Evolutionary conservation across 2,329 filamentous ascomycete genomes (phyloP), one percentile per base, ranked within the genome.

Genomic region (Cryoendolithus antarcticus): DNA sequence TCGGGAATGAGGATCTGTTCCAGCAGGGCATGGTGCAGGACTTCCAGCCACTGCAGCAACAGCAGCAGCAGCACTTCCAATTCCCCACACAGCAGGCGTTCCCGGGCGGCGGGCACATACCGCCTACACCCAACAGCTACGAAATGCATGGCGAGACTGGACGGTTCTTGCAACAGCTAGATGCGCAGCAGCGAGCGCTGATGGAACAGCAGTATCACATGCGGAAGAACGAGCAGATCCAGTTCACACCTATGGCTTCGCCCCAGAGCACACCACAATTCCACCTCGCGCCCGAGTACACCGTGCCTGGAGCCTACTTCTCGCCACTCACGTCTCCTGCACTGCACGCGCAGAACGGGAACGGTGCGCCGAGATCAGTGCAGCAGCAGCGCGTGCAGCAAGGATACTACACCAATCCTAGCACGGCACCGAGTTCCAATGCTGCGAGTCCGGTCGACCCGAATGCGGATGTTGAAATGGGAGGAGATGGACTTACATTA

Each of bases 211-310:
- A 70, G 37, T 82, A 78, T 53, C 74, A 77, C 51, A 67, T 74
- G 48, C 62, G 77, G 48, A 81, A 82, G 51, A 32, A 42, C 15
- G 35, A 42, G 28, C 39, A 41, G 21, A 29, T 38, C 28, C 40
- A 42, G 7, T 88, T 88, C 55, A 89, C 83, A 2, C 84, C 84
- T 1, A 70, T 89, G 24, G 82, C 84, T 8, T 88, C 84, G 11
- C 84, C 84, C n/a, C 84, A 82, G 4, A 82, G 89, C 32, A 88
- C 83, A 2, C 83, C 84, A 13, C 69, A 86, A 37, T 84, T 88
- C 53, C 47, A 49, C 30, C 51, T 67, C 30, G 57, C 63, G 31
- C 65, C 67, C 9, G 70, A 75, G 39, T 84, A 76, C 50, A 71
- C 73, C 4, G 69, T 83, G 3, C 77, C 80, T 0, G 74, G 74